Conservation (phyloP, 2,329 filamentous ascomycete genomes). For the Colletotrichum chrysophilum region DNA sequence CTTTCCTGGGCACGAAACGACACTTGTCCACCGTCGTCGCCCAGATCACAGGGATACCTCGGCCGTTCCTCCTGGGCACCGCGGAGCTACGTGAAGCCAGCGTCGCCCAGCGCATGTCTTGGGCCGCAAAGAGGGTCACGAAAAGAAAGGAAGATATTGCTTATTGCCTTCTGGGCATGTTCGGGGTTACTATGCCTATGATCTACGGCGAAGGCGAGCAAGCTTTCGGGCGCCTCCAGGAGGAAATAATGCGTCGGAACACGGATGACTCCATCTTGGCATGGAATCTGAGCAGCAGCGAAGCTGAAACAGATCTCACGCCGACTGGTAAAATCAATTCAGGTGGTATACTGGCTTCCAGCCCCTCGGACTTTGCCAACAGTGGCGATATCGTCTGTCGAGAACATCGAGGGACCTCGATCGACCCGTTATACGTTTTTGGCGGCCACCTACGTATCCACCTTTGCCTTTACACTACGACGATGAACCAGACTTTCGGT, state of each 20-base stretch:
- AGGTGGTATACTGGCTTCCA: background rate
- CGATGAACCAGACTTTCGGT: no score
- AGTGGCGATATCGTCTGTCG: background rate
- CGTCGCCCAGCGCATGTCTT: background rate
- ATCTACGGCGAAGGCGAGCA: background rate
- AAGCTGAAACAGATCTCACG: no score
- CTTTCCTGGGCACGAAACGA: background rate
- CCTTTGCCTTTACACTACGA: no score
- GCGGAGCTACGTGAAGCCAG: background rate
- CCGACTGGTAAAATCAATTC: no score
- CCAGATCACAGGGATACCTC: background rate
- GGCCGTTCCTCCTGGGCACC: background rate
- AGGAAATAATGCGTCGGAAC: background rate
- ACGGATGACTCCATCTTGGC: background rate
- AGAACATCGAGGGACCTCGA: background rate
- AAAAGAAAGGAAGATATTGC: background rate
- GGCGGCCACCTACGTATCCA: background rate
- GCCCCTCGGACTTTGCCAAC: background rate
- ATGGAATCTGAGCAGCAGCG: background rate
- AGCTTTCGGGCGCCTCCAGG: background rate
- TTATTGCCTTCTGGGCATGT: background rate
- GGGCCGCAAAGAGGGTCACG: background rate
- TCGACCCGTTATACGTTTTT: no score
- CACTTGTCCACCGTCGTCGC: background rate
- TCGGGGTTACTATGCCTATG: background rate